These are phyloP conservation scores for Cucurbita moschata DNA, from an alignment of 306 rosid genomes.

Conservation along the genomic window DNA sequence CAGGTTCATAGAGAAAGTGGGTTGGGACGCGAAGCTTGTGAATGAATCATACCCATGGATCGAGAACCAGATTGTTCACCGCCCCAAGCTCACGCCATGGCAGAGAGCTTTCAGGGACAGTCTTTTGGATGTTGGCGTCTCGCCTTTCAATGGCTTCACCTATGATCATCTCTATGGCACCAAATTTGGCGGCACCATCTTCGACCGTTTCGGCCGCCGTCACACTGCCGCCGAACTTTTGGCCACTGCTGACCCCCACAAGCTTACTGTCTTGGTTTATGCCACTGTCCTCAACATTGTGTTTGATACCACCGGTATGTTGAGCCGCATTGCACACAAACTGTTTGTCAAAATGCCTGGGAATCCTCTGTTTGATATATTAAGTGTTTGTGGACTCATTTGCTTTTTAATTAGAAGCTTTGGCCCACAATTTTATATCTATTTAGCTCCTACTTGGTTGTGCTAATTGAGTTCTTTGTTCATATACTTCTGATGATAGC, in stretches of 20 bases:
- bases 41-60: slow-evolving; percentile 75
- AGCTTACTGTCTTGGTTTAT: slow-evolving; percentile 49
- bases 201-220: slow-evolving; percentile 62
- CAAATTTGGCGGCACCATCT: slow-evolving; percentile 90
- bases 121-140: slow-evolving; percentile 56
- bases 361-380: background rate
- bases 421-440: no score
- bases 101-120: slow-evolving; percentile 65
- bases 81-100: slow-evolving; percentile 37
- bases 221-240: slow-evolving; percentile 83
- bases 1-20: slow-evolving; percentile 56
- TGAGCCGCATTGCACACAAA: background rate
- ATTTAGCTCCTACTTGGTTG: no score
- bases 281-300: slow-evolving; percentile 78
- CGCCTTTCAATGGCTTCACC: slow-evolving; percentile 90
- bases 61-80: slow-evolving; percentile 73
- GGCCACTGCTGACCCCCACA: slow-evolving; percentile 46
- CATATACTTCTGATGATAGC: no score
- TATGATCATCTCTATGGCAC: slow-evolving; percentile 85
- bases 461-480: no score
- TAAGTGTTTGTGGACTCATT: background rate
- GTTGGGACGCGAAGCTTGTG: slow-evolving; percentile 66
- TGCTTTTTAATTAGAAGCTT: background rate
- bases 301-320: slow-evolving; percentile 43
- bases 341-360: background rate